Base-by-base conservation (phyloP, 495 filamentous ascomycete genomes). In the Acidiella bohemica region DNA sequence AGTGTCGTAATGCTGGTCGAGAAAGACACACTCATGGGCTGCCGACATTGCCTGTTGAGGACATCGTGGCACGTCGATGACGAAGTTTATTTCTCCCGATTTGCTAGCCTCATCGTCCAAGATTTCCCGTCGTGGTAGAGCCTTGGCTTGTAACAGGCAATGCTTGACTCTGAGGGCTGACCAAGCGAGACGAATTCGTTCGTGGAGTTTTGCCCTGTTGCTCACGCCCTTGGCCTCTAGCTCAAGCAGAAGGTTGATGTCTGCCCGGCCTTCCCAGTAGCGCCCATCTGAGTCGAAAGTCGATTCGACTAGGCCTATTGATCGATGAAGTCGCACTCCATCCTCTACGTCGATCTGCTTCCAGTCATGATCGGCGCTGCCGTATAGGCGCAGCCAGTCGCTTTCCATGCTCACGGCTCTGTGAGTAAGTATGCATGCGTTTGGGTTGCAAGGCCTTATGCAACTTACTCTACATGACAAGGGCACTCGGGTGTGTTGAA, bases 111-210 rank as follows among this genome's bases (percentile, higher is more conserved):
- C 9, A 4, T 31, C 35, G 11, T 9, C 13, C 1, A 16, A 5
- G 7, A 36, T 12, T 3, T 42, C 39, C 2, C 5, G 11, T 11
- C 8, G 4, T 1, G 21, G 22, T 7, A 46, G 5, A 4, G 48
- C 49, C 36, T 46, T 50, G 8, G 57, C 53, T 27, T 52, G 40
- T 16, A 61, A 36, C 18, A 61, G 42, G 9, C 44, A 20, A 50
- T 63, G 54, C 21, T 57, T 56, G n/a, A 51, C 36, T 9, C 60
- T 24, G 9, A 63, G 38, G 36, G 17, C 49, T 9, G 60, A 36
- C 57, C 58, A 63, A 0, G 55, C 55, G n/a, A 58, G 45, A 2
- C 50, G 35, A 14, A 63, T 51, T 25, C 49, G 39, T 32, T 47
- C 16, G 2, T 51, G 45, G 11, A 59, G 45, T 13, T 55, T 41